These are phyloP conservation scores for Plectosphaerella plurivora DNA, from an alignment of 2,329 filamentous ascomycete species.

Conservation along the genomic window DNA sequence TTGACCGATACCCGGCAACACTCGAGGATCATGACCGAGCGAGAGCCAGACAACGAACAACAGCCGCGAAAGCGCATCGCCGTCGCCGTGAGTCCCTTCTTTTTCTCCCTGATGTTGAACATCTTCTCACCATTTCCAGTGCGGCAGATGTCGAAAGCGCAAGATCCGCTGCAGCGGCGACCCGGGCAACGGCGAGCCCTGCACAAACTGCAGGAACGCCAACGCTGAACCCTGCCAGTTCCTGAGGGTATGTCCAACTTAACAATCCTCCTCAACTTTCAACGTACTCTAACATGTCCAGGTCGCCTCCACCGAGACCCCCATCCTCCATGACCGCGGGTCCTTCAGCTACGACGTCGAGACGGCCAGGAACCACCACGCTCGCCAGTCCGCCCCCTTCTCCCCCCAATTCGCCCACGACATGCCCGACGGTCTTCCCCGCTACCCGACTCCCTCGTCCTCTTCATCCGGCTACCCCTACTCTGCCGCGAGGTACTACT, in stretches of 20 bases:
- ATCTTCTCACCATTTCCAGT: constrained; percentile 46
- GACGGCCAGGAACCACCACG: constrained; percentile 26
- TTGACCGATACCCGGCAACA: constrained; percentile 28
- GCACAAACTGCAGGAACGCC: constrained; percentile 75
- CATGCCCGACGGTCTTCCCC: constrained; percentile 20
- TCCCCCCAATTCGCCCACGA: constrained; percentile 28
- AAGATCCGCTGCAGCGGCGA: constrained; percentile 96
- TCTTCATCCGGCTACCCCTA: constrained; percentile 24
- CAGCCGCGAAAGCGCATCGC: constrained; percentile 54
- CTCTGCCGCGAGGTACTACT: constrained; percentile 26
- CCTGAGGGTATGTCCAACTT: constrained; percentile 69
- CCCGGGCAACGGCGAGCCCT: constrained; percentile 69
- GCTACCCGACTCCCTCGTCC: constrained; percentile 22
- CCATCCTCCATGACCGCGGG: constrained; percentile 22
- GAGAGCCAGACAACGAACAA: constrained; percentile 34
- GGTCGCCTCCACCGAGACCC: constrained; percentile 34
- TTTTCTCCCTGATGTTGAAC: not conserved
- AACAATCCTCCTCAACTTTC: not conserved
- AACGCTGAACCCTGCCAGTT: constrained; percentile 72
- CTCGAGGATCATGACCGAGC: constrained; percentile 31
- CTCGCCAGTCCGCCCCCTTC: constrained; percentile 17
- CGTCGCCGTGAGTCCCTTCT: constrained; percentile 46
- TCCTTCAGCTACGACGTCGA: constrained; percentile 31
- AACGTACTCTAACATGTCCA: constrained; percentile 9
- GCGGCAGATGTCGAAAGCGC: constrained; percentile 80